Conservation (phyloP, 306 rosid genomes). For the Heteromeles arbutifolia region DNA sequence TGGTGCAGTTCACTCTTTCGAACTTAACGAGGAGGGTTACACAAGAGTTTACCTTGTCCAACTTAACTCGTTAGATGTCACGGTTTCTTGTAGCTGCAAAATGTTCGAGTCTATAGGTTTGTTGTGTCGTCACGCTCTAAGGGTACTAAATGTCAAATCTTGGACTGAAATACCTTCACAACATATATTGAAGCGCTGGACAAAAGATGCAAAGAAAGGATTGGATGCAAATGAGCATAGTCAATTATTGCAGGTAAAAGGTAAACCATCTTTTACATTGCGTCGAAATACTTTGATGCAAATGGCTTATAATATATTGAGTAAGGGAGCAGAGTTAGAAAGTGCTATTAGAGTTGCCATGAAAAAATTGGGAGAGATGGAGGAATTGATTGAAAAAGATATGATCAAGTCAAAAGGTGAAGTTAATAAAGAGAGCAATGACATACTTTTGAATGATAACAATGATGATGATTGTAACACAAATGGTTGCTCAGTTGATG, state of each 20-base stretch:
- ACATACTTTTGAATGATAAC: background rate
- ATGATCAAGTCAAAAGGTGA: too few species aligned
- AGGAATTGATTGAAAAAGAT: background rate
- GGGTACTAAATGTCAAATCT: too few species aligned
- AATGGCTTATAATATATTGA: too few species aligned
- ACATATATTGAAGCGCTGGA: background rate
- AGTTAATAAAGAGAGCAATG: background rate
- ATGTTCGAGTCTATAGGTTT: background rate
- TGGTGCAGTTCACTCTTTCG: background rate
- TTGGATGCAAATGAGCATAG: background rate
- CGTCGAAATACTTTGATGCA: background rate
- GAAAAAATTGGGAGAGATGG: background rate
- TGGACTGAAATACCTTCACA: background rate
- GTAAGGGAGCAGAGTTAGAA: background rate
- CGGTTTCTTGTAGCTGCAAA: background rate
- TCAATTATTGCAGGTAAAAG: background rate
- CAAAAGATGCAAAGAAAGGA: background rate
- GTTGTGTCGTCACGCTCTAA: background rate
- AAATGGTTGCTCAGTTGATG: background rate
- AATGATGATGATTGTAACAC: background rate
- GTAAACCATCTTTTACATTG: background rate
- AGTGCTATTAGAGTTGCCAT: background rate
- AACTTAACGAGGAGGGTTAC: background rate
- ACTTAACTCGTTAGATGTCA: too few species aligned
- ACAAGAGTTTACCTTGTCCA: background rate